Percentiles rank a stretch among this genome's conserved stretches.
Conservation (phyloP, 2,329 filamentous ascomycete species). For the Pestalotiopsis sp. region DNA sequence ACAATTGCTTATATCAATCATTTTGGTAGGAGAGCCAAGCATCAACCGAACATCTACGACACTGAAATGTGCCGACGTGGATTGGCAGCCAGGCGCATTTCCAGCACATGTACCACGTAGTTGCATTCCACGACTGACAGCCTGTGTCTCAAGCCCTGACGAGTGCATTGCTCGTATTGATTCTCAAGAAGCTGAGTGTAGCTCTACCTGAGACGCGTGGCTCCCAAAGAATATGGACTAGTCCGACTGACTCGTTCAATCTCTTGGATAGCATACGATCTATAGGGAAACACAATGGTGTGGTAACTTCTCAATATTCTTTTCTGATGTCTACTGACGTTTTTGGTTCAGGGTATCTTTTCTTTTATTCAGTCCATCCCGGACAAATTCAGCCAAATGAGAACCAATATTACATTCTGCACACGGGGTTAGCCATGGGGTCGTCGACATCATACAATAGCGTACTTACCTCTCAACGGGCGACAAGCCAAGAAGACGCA, state of each 20-base stretch:
- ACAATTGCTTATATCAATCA: background rate
- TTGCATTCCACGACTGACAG: background rate
- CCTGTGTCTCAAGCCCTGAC: background rate
- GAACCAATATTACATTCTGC: conserved; percentile 2
- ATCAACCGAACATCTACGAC: background rate
- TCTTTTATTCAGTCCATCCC: background rate
- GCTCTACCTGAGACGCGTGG: background rate
- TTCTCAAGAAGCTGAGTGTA: background rate
- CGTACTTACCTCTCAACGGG: conserved; percentile 66
- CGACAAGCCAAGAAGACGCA: conserved; percentile 76
- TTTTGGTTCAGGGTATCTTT: background rate
- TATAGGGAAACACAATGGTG: background rate
- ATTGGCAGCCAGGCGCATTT: background rate
- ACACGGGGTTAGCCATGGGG: background rate
- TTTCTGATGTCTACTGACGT: background rate
- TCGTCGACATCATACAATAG: background rate
- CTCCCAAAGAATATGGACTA: background rate
- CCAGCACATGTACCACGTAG: background rate
- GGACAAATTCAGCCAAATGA: background rate
- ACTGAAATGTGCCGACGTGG: background rate
- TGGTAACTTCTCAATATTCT: background rate
- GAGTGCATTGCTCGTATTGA: background rate
- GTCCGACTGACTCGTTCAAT: background rate
- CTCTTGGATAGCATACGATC: background rate
- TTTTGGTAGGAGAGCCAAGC: background rate